phyloP scores from a whole-genome alignment of 345 rosid species.

The Murraya koenigii region DNA sequence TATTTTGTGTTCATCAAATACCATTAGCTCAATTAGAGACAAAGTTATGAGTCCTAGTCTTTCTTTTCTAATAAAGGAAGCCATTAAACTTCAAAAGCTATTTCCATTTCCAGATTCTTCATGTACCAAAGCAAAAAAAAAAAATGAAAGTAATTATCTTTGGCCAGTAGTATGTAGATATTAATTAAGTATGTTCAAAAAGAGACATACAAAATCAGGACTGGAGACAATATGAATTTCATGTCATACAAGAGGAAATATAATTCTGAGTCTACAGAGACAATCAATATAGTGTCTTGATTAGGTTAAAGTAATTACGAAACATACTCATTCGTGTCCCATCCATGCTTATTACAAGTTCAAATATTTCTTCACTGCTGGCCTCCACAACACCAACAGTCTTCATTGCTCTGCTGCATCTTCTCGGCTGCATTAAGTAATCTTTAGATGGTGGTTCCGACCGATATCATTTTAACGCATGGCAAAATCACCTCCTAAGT shows the following conservation, averaged over 20 bases:
- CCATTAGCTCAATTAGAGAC: neutral
- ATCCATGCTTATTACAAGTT: conserved; percentile 99
- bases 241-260: neutral
- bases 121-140: neutral
- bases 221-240: neutral
- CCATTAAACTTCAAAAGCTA: neutral
- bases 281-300: neutral
- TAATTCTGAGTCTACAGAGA: neutral
- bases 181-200: neutral
- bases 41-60: neutral
- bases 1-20: neutral
- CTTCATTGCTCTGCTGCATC: conserved; percentile 99
- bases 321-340: conserved; percentile 95
- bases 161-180: neutral
- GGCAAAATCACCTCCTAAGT: conserved; percentile 13
- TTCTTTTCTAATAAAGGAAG: neutral
- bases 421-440: conserved; percentile 78
- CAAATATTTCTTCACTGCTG: conserved; percentile 94
- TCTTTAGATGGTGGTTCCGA: conserved; percentile 20
- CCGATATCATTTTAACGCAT: conserved; percentile 17
- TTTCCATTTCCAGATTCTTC: neutral
- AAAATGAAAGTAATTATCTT: neutral
- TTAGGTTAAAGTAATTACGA: no score
- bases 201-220: neutral
- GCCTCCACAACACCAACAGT: conserved; percentile 99